Evolutionary conservation across 2,329 filamentous ascomycete genomes (phyloP).

Genomic region (Cordyceps javanica): DNA sequence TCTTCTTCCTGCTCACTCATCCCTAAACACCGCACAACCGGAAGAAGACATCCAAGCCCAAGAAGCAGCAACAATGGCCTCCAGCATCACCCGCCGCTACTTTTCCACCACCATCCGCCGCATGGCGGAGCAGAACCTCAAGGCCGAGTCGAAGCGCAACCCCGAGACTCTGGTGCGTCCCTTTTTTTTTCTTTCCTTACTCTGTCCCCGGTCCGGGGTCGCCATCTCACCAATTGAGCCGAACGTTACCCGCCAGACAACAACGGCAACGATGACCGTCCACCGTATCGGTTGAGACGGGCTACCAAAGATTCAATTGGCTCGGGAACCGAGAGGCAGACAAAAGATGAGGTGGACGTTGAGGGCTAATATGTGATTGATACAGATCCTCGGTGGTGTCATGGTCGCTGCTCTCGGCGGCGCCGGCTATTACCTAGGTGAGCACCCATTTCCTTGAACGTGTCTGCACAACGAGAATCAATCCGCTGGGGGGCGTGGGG

Average conservation of each 20-base stretch:
- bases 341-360: background rate
- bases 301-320: background rate
- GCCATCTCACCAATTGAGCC: background rate
- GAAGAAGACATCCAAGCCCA: slow-evolving; percentile 5
- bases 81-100: slow-evolving; percentile 49
- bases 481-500: too few species aligned
- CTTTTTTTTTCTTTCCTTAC: slow-evolving; percentile 22
- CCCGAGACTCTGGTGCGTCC: slow-evolving; percentile 40
- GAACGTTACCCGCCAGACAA: background rate
- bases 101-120: slow-evolving; percentile 50
- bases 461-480: too few species aligned
- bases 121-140: slow-evolving; percentile 43
- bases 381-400: slow-evolving; percentile 82
- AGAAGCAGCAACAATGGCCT: slow-evolving; percentile 41
- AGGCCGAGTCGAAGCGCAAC: slow-evolving; percentile 53
- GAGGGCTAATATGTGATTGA: slow-evolving; percentile 10
- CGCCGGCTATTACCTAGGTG: slow-evolving; percentile 86
- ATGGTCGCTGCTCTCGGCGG: slow-evolving; percentile 85
- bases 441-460: too few species aligned
- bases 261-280: too few species aligned
- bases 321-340: background rate
- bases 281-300: background rate
- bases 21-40: background rate
- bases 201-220: background rate
- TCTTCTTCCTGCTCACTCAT: background rate